phyloP scores from a whole-genome alignment of 768 basidiomycete species.

The Macrocybe gigantea region DNA sequence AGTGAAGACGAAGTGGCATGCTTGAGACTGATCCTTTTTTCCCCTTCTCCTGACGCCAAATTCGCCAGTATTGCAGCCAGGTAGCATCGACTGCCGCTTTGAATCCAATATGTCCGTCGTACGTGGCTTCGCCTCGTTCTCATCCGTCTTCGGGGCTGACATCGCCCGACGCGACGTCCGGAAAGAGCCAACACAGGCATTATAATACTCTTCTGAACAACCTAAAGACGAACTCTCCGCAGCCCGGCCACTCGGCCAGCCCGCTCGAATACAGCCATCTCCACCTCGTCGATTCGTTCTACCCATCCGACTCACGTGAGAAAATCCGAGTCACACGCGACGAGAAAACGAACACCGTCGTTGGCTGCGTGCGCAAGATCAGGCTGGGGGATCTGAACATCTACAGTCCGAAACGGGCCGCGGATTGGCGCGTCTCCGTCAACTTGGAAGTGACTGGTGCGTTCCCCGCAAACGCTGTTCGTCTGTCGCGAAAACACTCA shows the following conservation, averaged over 20 bases:
- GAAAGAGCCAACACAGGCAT: constrained; percentile 78
- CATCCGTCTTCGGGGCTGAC: not conserved
- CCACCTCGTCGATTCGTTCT: constrained; percentile 77
- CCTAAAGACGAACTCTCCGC: constrained; percentile 53
- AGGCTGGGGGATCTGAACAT: constrained; percentile 87
- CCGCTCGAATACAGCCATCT: constrained; percentile 74
- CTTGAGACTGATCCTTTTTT: constrained; percentile 3
- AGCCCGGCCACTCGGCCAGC: constrained; percentile 45
- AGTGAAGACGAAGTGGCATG: no score
- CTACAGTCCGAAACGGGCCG: constrained; percentile 70
- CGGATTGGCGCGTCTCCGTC: constrained; percentile 93
- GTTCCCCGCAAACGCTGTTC: constrained; percentile 17
- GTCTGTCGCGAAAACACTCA: not conserved
- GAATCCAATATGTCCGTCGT: constrained; percentile 92
- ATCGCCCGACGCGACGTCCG: not conserved
- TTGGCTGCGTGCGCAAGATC: constrained; percentile 72
- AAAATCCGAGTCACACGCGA: constrained; percentile 85
- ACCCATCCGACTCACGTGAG: constrained; percentile 34
- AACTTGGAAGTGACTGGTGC: constrained; percentile 85
- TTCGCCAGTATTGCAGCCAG: constrained; percentile 60
- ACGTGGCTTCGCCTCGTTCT: constrained; percentile 22
- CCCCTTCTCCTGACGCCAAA: not conserved
- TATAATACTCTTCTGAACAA: constrained; percentile 86
- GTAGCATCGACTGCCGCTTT: constrained; percentile 63
- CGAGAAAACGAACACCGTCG: constrained; percentile 59